Evolutionary conservation across 805 yeast genomes (phyloP).

Genomic region (Wickerhamomyces chaumierensis): DNA sequence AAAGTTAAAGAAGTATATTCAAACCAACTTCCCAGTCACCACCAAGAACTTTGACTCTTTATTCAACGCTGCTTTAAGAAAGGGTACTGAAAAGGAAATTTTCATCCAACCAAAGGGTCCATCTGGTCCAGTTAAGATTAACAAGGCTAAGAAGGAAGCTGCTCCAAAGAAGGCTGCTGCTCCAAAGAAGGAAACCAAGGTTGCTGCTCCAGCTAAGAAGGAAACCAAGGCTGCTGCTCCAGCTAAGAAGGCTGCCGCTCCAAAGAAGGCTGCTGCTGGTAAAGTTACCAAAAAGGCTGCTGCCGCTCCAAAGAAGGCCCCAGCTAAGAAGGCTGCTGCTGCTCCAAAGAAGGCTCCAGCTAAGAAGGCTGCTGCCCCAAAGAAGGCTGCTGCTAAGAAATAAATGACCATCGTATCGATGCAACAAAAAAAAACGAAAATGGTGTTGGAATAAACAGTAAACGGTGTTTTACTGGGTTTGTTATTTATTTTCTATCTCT

Average conservation of each 20-base stretch:
- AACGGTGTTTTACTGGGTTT: neutral
- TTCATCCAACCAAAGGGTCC: constrained; percentile 84
- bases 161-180: constrained; percentile 21
- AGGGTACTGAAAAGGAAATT: constrained; percentile 69
- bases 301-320: constrained; percentile 14
- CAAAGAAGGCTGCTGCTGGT: constrained; percentile 20
- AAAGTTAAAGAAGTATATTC: constrained; percentile 76
- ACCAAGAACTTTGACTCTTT: constrained; percentile 61
- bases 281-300: constrained; percentile 19
- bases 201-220: constrained; percentile 16
- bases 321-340: constrained; percentile 18
- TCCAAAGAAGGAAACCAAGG: constrained; percentile 14
- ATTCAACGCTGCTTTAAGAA: constrained; percentile 69
- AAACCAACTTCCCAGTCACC: constrained; percentile 45
- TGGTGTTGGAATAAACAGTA: neutral
- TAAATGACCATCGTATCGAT: neutral
- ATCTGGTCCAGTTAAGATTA: constrained; percentile 70
- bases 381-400: constrained; percentile 9
- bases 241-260: constrained; percentile 20
- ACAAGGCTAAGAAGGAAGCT: constrained; percentile 19
- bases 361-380: constrained; percentile 18
- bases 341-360: constrained; percentile 20
- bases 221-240: constrained; percentile 13
- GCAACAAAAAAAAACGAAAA: neutral
- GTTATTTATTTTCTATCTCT: too few relatives aligned